A percentile compares a stretch with the other conserved stretches of the same genome.
These are phyloP conservation scores for Boletus semigastroideus DNA, from an alignment of 1,284 basidiomycete species.

Conservation along the genomic window DNA sequence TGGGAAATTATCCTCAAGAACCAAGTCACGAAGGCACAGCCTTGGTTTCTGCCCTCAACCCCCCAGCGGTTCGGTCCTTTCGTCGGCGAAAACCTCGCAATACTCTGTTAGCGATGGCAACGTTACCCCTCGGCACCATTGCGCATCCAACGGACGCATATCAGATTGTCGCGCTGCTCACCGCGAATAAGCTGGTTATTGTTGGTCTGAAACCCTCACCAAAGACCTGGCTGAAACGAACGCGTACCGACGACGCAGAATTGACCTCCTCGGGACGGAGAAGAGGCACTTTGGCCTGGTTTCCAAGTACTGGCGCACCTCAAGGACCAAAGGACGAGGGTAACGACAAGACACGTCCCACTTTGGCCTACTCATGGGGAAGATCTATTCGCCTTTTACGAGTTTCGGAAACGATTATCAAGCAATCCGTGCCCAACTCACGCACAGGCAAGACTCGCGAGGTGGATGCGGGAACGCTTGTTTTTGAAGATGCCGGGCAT, in stretches of 20 bases:
- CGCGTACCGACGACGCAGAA: conserved; percentile 53
- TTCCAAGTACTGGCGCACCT: conserved; percentile 50
- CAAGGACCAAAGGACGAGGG: conserved; percentile 29
- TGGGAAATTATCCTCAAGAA: conserved; percentile 85
- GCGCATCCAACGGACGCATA: conserved; percentile 83
- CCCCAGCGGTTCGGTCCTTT: conserved; percentile 14
- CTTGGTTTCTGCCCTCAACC: conserved; percentile 16
- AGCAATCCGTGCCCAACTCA: conserved; percentile 49
- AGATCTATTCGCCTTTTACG: conserved; percentile 61
- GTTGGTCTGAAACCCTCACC: conserved; percentile 92
- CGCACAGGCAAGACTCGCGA: conserved; percentile 60
- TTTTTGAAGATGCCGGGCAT: conserved; percentile 54
- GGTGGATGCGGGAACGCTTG: conserved; percentile 62
- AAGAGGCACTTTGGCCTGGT: conserved; percentile 76
- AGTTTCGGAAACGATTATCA: conserved; percentile 60
- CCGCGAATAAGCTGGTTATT: conserved; percentile 87
- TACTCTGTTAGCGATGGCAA: conserved; percentile 76
- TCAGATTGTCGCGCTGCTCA: conserved; percentile 84
- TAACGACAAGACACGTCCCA: conserved; percentile 45
- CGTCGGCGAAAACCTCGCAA: conserved; percentile 49
- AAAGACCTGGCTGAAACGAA: conserved; percentile 88
- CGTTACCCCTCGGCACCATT: conserved; percentile 79
- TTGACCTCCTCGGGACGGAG: conserved; percentile 45
- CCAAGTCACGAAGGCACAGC: conserved; percentile 4
- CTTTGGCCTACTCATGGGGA: conserved; percentile 85